Evolutionary conservation across 225 moss, liverwort and hornwort species (phyloP), one percentile per base, ranked within the genome.

Genomic region (Pseudoscleropodium purum): DNA sequence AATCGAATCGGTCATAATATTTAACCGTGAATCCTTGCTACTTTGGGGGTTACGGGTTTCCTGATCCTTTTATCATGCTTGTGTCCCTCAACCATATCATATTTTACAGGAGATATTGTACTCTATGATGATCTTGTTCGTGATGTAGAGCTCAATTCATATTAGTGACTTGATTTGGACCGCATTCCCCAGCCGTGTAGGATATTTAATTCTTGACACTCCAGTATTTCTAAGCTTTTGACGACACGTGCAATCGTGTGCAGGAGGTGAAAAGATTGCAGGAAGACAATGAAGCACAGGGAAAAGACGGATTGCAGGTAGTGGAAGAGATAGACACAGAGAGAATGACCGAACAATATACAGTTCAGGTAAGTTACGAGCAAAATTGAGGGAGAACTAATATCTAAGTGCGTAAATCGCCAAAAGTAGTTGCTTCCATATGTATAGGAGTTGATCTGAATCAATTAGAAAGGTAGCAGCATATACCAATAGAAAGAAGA

Each of bases 241-340:
- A 80, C 76, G 89, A 57, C 47, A 84, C 86, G 33, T 67, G 25
- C 43, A 54, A 79, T 75, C 56, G 49, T 91, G 88, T 63, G 65
- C 94, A 99, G 99, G 95, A 97, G 80, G 69, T 88, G 72, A 97
- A 95, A 89, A 95, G 94, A 77, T 92, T 87, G 90, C 97, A 97
- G 91, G 97, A 97, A 90, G 99, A 99, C 81, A 91, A 92, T 88
- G 99, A 97, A 89, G 91, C 91, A 27, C 95, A 94, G 88, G 90
- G 41, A 85, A 95, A 96, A 87, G 97, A 95, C 86, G 96, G 91
- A 82, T 93, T 92, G 80, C 99, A 93, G 85, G 93, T 94, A 89
- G 99, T 94, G 65, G 99, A 99, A 90, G 99, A 96, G 91, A 92
- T 94, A 59, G 94, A 95, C 54, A 91, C 96, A 67, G 96, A 99